Evolutionary conservation across 2,329 filamentous ascomycete genomes (phyloP).

Genomic region (Talaromyces amestolkiae): DNA sequence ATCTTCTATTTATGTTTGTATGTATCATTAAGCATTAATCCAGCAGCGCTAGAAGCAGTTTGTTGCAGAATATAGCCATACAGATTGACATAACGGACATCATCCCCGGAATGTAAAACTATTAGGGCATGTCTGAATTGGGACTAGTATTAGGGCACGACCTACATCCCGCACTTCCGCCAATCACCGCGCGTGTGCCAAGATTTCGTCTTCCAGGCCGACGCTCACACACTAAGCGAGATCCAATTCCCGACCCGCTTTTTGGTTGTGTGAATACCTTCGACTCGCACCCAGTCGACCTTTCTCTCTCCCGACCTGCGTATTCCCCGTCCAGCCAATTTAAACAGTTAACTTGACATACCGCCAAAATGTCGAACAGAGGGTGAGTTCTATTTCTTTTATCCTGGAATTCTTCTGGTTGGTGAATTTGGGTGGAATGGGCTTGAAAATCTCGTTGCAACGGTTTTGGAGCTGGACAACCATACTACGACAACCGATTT

Average conservation of each 20-base stretch:
- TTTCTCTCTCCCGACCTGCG: constrained; percentile 19
- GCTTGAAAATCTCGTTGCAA: background rate
- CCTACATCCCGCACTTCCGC: constrained; percentile 15
- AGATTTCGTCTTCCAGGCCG: constrained; percentile 38
- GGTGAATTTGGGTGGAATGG: background rate
- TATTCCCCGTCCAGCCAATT: constrained; percentile 31
- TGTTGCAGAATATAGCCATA: background rate
- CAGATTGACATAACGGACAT: too few relatives aligned
- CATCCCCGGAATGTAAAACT: background rate
- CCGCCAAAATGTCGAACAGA: constrained; percentile 52
- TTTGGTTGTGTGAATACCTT: constrained; percentile 25
- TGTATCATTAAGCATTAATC: constrained; percentile 17
- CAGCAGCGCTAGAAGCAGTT: background rate
- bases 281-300: constrained; percentile 21
- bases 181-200: constrained; percentile 34
- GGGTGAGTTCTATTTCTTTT: constrained; percentile 41
- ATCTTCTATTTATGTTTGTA: constrained; percentile 19
- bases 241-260: constrained; percentile 33
- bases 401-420: background rate
- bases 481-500: background rate
- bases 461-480: background rate
- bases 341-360: constrained; percentile 40
- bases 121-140: constrained; percentile 9
- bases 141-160: constrained; percentile 40
- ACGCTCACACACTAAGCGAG: constrained; percentile 44